Evolutionary conservation across 2,329 filamentous ascomycete species (phyloP).

Genomic region (Fusarium sp.): DNA sequence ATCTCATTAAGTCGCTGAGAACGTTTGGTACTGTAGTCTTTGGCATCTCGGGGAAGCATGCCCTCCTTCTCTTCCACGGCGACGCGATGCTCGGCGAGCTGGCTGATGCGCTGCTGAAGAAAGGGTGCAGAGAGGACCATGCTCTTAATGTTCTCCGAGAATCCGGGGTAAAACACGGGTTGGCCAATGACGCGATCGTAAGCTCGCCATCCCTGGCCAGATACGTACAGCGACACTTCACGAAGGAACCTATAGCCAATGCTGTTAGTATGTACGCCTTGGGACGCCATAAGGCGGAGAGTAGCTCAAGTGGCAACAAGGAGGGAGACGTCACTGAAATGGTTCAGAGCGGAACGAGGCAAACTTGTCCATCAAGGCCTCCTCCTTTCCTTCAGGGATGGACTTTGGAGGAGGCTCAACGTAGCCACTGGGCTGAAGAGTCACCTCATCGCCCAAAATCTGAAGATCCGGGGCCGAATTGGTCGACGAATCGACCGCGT

Average conservation of each 20-base stretch:
- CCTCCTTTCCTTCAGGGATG: slow-evolving; percentile 64
- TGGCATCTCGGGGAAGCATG: slow-evolving; percentile 64
- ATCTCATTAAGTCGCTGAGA: slow-evolving; percentile 68
- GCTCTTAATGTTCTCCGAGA: slow-evolving; percentile 86
- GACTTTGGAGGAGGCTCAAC: slow-evolving; percentile 56
- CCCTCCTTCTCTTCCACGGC: slow-evolving; percentile 80
- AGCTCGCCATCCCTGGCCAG: slow-evolving; percentile 91
- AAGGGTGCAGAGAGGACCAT: slow-evolving; percentile 78
- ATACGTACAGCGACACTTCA: slow-evolving; percentile 91
- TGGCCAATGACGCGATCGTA: slow-evolving; percentile 92
- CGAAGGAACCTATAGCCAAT: slow-evolving; percentile 74
- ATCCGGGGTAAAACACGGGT: slow-evolving; percentile 91
- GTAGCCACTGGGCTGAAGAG: slow-evolving; percentile 75
- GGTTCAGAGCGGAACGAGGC: slow-evolving; percentile 80
- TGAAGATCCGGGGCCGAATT: slow-evolving; percentile 75
- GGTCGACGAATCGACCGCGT: slow-evolving; percentile 44
- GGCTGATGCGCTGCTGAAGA: slow-evolving; percentile 74
- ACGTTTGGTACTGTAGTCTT: slow-evolving; percentile 60
- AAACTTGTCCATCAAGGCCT: slow-evolving; percentile 80
- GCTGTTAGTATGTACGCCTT: slow-evolving; percentile 17
- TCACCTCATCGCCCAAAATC: slow-evolving; percentile 76
- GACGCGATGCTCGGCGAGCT: slow-evolving; percentile 78
- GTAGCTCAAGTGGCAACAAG: neutral
- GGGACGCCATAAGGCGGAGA: neutral
- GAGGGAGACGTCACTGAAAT: slow-evolving; percentile 57